Evolutionary conservation across 2,329 filamentous ascomycete species (phyloP).

Genomic region (Cladophialophora carrionii): DNA sequence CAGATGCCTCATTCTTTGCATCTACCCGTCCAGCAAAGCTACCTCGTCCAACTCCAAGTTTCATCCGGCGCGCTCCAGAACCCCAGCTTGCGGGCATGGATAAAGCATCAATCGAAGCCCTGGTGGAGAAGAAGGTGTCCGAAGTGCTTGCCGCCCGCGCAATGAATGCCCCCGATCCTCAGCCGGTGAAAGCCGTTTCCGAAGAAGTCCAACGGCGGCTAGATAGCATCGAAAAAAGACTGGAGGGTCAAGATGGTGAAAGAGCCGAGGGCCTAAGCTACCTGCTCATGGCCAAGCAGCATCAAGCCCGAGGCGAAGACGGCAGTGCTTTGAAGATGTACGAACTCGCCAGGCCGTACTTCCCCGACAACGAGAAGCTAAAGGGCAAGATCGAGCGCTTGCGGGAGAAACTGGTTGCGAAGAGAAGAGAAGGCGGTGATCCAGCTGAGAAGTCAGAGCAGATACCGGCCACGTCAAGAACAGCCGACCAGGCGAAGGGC

Average conservation of each 20-base stretch:
- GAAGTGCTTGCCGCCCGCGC: constrained; percentile 75
- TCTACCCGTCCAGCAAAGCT: constrained; percentile 54
- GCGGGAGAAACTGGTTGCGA: constrained; percentile 54
- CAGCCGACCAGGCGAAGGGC: constrained; percentile 1
- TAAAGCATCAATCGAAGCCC: constrained; percentile 77
- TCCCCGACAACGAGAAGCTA: constrained; percentile 82
- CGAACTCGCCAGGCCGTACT: constrained; percentile 78
- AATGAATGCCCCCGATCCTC: constrained; percentile 39
- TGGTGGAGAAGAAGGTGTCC: constrained; percentile 88
- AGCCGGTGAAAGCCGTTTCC: constrained; percentile 60
- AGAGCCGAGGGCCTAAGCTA: constrained; percentile 82
- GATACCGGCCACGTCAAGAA: neutral
- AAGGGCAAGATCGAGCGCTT: constrained; percentile 59
- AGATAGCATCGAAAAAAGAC: constrained; percentile 82
- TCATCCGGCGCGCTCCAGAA: constrained; percentile 35
- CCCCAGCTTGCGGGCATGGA: constrained; percentile 47
- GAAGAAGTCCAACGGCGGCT: constrained; percentile 79
- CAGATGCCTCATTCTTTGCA: constrained; percentile 40
- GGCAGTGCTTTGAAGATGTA: constrained; percentile 81
- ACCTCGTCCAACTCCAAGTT: constrained; percentile 39
- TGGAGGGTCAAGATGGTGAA: constrained; percentile 74
- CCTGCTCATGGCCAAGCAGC: constrained; percentile 87
- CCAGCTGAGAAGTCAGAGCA: constrained; percentile 39
- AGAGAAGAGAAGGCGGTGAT: constrained; percentile 42
- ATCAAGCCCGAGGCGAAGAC: constrained; percentile 81